phyloP scores from a whole-genome alignment of 495 filamentous ascomycete genomes.

The Sordaria brevicollis region DNA sequence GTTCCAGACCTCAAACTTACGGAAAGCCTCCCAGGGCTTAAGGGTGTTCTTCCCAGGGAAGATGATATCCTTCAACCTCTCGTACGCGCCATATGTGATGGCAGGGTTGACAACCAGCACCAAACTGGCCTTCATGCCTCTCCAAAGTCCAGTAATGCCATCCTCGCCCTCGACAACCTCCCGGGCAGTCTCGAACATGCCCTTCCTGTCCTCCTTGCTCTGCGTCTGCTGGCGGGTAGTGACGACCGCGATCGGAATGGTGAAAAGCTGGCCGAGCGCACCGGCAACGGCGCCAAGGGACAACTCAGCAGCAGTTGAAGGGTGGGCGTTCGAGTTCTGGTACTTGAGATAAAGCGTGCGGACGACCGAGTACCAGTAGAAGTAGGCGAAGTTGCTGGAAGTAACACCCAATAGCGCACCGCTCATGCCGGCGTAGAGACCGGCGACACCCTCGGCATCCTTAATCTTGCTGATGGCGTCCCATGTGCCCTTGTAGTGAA shows the following conservation, averaged over 20 bases:
- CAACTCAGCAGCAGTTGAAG: conserved; percentile 79
- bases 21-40: conserved; percentile 79
- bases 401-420: conserved; percentile 85
- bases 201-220: conserved; percentile 68
- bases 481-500: conserved; percentile 75
- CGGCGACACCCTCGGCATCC: conserved; percentile 66
- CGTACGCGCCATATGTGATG: conserved; percentile 97
- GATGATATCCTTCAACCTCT: conserved; percentile 69
- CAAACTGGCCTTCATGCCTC: conserved; percentile 90
- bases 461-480: conserved; percentile 84
- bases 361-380: conserved; percentile 96
- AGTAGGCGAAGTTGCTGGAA: conserved; percentile 98
- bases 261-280: conserved; percentile 89
- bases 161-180: conserved; percentile 90
- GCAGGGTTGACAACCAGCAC: conserved; percentile 94
- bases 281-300: conserved; percentile 80
- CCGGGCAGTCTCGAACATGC: conserved; percentile 74
- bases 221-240: conserved; percentile 96
- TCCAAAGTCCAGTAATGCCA: conserved; percentile 82
- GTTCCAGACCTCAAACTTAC: conserved; percentile 41
- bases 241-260: conserved; percentile 89
- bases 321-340: conserved; percentile 48
- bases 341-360: conserved; percentile 71
- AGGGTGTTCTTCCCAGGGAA: conserved; percentile 72
- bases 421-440: conserved; percentile 81